These are phyloP conservation scores for Agrocybe chaxingu DNA, from an alignment of 768 basidiomycete species.

Conservation along the genomic window DNA sequence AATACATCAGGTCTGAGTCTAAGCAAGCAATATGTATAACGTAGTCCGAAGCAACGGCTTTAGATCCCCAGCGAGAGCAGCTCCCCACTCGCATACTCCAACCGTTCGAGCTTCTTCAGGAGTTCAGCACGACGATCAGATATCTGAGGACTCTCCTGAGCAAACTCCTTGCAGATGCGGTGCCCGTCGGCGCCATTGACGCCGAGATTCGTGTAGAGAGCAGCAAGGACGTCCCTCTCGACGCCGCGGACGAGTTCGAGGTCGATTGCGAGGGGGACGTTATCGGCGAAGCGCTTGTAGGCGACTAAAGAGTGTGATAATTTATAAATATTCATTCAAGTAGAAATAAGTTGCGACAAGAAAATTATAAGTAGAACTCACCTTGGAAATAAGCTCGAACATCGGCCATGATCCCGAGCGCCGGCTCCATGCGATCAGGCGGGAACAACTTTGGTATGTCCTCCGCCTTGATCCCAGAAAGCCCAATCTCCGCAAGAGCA, in stretches of 20 bases:
- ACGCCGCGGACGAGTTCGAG: conserved; percentile 52
- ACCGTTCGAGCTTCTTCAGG: conserved; percentile 46
- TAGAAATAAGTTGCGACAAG: not conserved
- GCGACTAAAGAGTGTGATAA: conserved; percentile 36
- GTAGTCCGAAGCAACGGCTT: not conserved
- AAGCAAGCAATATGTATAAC: too few relatives aligned
- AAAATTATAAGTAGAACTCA: conserved; percentile 15
- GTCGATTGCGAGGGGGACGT: conserved; percentile 55
- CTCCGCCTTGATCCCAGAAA: conserved; percentile 32
- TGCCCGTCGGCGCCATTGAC: conserved; percentile 46
- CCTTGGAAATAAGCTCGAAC: conserved; percentile 78
- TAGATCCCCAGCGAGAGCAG: conserved; percentile 19
- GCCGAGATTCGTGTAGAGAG: conserved; percentile 45
- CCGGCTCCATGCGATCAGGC: conserved; percentile 50
- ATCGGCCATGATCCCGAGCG: conserved; percentile 65
- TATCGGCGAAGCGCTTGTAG: conserved; percentile 58
- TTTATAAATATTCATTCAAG: not conserved
- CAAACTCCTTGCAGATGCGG: conserved; percentile 44
- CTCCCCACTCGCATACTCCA: conserved; percentile 44
- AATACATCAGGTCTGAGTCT: too few relatives aligned
- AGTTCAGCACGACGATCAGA: conserved; percentile 45
- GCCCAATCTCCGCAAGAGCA: conserved; percentile 35
- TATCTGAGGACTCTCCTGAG: conserved; percentile 47
- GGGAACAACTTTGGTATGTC: conserved; percentile 52
- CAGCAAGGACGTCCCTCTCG: conserved; percentile 40